A percentile compares a stretch with the other conserved stretches of the same genome.
These are phyloP conservation scores for Geotrichum siamense DNA, from an alignment of 1,139 yeast species.

Conservation along the genomic window DNA sequence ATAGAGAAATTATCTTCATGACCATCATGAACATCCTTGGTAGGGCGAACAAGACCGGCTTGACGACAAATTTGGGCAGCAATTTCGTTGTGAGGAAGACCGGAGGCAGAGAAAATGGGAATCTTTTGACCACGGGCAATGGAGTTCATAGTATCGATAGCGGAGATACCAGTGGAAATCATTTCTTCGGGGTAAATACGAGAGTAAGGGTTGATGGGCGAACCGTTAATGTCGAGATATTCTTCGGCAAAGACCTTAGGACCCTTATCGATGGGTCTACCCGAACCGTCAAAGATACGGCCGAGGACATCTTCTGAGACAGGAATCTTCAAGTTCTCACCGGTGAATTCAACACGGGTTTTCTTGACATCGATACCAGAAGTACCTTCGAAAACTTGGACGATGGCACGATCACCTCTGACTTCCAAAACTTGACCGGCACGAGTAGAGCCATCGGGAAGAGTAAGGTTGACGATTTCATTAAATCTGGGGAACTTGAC, in stretches of 20 bases:
- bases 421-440: conserved; percentile 99
- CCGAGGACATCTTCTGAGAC: conserved; percentile 97
- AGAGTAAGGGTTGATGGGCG: conserved; percentile 96
- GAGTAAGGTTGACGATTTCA: conserved; percentile 91
- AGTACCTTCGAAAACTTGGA: conserved; percentile 98
- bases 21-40: conserved; percentile 98
- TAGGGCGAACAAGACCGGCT: conserved; percentile 98
- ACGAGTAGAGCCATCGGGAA: conserved; percentile 89
- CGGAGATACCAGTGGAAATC: conserved; percentile 98
- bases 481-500: conserved; percentile 95
- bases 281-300: conserved; percentile 97
- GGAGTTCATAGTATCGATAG: conserved; percentile 98
- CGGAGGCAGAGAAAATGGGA: conserved; percentile 97
- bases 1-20: conserved; percentile 98
- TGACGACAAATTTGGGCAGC: conserved; percentile 99
- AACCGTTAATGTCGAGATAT: conserved; percentile 94
- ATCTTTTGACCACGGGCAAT: conserved; percentile 99
- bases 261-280: conserved; percentile 96
- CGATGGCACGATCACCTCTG: conserved; percentile 93
- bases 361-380: conserved; percentile 96
- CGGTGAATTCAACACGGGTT: conserved; percentile 95
- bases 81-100: conserved; percentile 98
- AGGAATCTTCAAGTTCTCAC: conserved; percentile 84
- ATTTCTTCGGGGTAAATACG: conserved; percentile 99
- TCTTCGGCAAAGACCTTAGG: conserved; percentile 98